phyloP scores from a whole-genome alignment of 2,329 filamentous ascomycete genomes.

The Ascochyta koolunga region DNA sequence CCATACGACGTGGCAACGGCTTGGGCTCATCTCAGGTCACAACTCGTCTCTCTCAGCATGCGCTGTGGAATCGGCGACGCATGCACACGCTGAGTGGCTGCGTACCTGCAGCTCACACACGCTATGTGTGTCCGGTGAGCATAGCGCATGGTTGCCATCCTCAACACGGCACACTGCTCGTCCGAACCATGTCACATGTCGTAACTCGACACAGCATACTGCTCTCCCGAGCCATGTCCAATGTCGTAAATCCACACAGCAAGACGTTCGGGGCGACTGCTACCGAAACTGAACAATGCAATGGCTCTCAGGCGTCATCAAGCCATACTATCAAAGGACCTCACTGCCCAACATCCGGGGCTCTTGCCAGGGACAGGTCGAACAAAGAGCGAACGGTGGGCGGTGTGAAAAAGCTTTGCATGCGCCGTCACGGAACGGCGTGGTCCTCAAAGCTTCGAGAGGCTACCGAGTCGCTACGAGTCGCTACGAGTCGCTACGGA shows the following conservation, averaged over 20 bases:
- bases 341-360: neutral
- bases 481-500: neutral
- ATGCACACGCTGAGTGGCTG: slow-evolving; percentile 5
- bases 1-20: slow-evolving; percentile 8
- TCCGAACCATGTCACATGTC: neutral
- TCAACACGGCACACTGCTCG: neutral
- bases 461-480: neutral
- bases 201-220: no score
- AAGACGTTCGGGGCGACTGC: neutral
- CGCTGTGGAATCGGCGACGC: neutral
- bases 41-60: neutral
- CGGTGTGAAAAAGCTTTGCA: slow-evolving; percentile 11
- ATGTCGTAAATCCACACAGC: neutral
- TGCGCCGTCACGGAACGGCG: slow-evolving; percentile 1
- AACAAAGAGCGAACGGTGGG: slow-evolving; percentile 4
- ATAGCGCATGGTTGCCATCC: neutral
- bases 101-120: slow-evolving; percentile 12
- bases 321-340: neutral
- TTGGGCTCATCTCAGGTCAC: slow-evolving; percentile 3
- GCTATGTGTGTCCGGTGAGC: slow-evolving; percentile 4
- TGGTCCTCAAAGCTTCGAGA: slow-evolving; percentile 11
- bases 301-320: neutral
- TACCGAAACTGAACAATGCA: neutral
- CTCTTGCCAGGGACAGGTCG: neutral
- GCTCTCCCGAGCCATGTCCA: no score